These are phyloP conservation scores for Talaromyces sp. DNA, from an alignment of 2,329 filamentous ascomycete species.

Conservation along the genomic window DNA sequence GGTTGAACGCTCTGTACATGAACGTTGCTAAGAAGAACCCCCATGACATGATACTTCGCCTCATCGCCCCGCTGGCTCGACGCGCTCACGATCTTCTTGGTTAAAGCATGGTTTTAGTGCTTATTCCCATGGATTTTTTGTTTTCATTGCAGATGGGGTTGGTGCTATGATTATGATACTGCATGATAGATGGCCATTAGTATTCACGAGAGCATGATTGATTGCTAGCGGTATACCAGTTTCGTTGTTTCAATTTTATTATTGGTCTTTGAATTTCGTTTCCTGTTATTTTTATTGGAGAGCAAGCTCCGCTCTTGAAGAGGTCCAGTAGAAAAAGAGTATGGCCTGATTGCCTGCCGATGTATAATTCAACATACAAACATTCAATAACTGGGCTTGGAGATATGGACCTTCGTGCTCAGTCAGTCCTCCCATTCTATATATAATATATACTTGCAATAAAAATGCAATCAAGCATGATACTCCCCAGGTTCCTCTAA, in stretches of 20 bases:
- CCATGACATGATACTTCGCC: constrained; percentile 47
- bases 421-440: too few species aligned
- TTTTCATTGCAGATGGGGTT: too few species aligned
- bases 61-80: constrained; percentile 43
- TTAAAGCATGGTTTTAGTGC: background rate
- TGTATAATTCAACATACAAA: too few species aligned
- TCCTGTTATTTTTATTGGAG: too few species aligned
- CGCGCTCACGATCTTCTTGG: constrained; percentile 34
- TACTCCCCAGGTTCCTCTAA: constrained; percentile 1
- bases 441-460: too few species aligned
- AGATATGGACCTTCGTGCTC: too few species aligned
- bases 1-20: constrained; percentile 55
- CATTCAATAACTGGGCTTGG: too few species aligned
- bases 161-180: too few species aligned
- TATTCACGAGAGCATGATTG: background rate
- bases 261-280: too few species aligned
- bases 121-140: background rate
- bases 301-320: too few species aligned
- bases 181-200: background rate
- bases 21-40: constrained; percentile 48
- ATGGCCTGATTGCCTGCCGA: too few species aligned
- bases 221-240: background rate
- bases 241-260: background rate
- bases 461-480: constrained; percentile 4
- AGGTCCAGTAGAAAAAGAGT: too few species aligned